Conservation (phyloP, 2,329 filamentous ascomycete species). For the Parastagonospora avenae region DNA sequence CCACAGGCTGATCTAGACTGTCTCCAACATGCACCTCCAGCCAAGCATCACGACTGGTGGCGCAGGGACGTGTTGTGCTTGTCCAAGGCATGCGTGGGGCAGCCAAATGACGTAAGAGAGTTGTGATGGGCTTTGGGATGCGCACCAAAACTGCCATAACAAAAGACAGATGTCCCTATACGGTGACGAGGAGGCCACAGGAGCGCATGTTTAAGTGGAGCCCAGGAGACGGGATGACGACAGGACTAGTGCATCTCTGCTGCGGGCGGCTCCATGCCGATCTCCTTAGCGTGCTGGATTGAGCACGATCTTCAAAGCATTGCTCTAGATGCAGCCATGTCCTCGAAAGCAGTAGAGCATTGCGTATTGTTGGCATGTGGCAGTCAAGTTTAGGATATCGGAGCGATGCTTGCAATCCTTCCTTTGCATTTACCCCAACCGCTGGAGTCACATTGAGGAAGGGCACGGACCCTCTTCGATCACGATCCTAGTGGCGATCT, state of each 20-base stretch:
- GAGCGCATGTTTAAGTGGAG: constrained; percentile 12
- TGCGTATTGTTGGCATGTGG: neutral
- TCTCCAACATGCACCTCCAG: too few species aligned
- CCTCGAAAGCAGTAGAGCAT: constrained; percentile 10
- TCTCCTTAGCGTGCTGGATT: constrained; percentile 20
- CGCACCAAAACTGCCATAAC: neutral
- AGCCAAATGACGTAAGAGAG: constrained; percentile 18
- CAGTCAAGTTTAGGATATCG: neutral
- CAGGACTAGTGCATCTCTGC: constrained; percentile 10
- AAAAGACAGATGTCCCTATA: neutral
- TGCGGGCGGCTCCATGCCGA: constrained; percentile 22
- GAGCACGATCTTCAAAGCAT: constrained; percentile 5
- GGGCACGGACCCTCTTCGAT: constrained; percentile 9
- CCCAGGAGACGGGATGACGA: constrained; percentile 28
- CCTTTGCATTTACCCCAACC: neutral
- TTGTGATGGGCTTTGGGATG: neutral
- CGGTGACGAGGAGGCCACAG: constrained; percentile 7
- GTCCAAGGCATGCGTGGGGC: constrained; percentile 12
- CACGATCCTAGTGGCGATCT: constrained; percentile 22
- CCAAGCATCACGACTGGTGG: neutral
- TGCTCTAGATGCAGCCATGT: constrained; percentile 9
- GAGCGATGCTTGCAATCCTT: too few species aligned
- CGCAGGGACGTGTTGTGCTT: neutral
- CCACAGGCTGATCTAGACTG: too few species aligned
- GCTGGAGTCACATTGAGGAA: constrained; percentile 1